Base-by-base conservation (phyloP, 305 asterid genomes). In the Fraxinus nigra region DNA sequence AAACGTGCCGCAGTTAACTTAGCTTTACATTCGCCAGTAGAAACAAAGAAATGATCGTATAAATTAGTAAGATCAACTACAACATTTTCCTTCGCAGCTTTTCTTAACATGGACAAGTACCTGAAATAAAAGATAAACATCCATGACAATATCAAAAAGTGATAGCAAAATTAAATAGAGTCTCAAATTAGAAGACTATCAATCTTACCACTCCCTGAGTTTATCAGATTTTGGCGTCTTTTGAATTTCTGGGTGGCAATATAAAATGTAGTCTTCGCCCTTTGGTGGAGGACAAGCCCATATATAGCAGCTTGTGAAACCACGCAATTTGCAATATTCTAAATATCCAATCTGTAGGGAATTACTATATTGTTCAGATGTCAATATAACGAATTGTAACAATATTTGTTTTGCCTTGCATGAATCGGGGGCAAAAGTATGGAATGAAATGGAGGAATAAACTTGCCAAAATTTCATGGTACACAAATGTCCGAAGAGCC, bases 211-310 rank as follows among this genome's bases (percentile, higher is more conserved):
- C 85, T 97, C 99, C 75, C 99, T 92, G 78, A 97, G 98, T 86
- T 97, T 97, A 91, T 95, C 99, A 48, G 98, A 95, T 87, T 92
- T 97, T 76, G 99, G 99, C 35, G 99, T 97, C 92, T 93, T 97
- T 85, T 97, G 99, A 84, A 97, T 97, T 92, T 97, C 99, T 34
- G 99, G 99, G 80, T 97, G 99, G 88, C 99, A 97, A 87, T 97
- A 95, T 89, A 97, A 89, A 81, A 97, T 97, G 85, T 97, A 97
- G 89, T 97, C 99, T 90, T 97, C 99, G 76, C 98, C 98, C 91
- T 97, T 97, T 81, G 90, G 77, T 10, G 99, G 99, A 75, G 98
- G 99, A 91, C 98, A 97, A 78, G 98, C 99, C 98, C 99, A 97
- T 84, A 97, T 95, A 78, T 97, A 97, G 90, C 99, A 97, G 87